Evolutionary conservation across 768 basidiomycete genomes (phyloP).

Genomic region (Collybiopsis confluens): DNA sequence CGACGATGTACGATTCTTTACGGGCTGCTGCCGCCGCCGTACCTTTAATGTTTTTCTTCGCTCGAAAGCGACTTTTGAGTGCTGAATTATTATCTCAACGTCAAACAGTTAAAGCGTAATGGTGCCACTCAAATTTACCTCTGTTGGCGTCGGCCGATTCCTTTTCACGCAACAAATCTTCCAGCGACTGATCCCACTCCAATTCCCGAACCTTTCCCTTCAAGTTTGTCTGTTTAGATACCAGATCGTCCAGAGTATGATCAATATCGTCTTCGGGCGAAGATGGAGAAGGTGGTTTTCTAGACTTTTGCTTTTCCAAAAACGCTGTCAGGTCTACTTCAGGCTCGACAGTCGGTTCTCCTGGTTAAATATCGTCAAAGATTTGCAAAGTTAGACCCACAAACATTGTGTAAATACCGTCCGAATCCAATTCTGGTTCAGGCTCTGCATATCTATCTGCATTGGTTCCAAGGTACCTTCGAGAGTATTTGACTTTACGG

Average conservation of each 20-base stretch:
- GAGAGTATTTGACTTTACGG: conserved; percentile 44
- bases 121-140: conserved; percentile 38
- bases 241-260: conserved; percentile 39
- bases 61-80: conserved; percentile 55
- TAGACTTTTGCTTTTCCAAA: conserved; percentile 58
- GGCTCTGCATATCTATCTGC: conserved; percentile 71
- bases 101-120: neutral
- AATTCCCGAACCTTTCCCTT: conserved; percentile 66
- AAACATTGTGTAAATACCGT: conserved; percentile 44
- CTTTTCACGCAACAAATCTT: conserved; percentile 66
- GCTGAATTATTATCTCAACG: too few relatives aligned
- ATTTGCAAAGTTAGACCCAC: neutral
- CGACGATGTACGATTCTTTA: conserved; percentile 13
- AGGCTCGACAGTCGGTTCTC: conserved; percentile 63
- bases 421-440: conserved; percentile 64
- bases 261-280: conserved; percentile 53
- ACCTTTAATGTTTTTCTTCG: conserved; percentile 53
- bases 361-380: conserved; percentile 26
- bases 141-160: conserved; percentile 69
- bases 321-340: conserved; percentile 71
- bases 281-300: conserved; percentile 25
- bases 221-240: conserved; percentile 15
- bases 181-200: conserved; percentile 65
- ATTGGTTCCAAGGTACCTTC: conserved; percentile 62
- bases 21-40: too few relatives aligned